Evolutionary conservation across 164 flowering plant species (phyloP).

Genomic region (Magnolia sinica): DNA sequence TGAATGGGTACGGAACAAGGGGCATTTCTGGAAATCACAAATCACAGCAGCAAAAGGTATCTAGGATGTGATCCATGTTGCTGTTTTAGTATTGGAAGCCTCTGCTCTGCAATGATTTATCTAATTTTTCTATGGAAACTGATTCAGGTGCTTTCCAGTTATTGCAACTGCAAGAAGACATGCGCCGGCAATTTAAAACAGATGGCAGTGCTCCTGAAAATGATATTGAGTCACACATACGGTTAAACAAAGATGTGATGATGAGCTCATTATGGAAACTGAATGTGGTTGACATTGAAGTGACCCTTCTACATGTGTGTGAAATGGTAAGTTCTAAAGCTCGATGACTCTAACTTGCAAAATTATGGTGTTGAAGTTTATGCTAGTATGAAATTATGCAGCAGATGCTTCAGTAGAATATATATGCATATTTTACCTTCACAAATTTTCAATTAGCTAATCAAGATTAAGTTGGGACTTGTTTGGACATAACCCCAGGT

Average conservation of each 20-base stretch:
- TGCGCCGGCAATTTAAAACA: conserved; percentile 45
- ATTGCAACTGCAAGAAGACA: conserved; percentile 82
- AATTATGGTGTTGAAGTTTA: neutral
- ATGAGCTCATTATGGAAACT: conserved; percentile 87
- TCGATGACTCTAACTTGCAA: neutral
- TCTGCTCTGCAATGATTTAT: neutral
- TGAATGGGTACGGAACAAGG: conserved; percentile 91
- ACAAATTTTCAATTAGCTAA: too few species aligned
- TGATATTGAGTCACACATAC: conserved; percentile 63
- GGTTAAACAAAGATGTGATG: conserved; percentile 57
- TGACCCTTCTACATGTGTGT: conserved; percentile 82
- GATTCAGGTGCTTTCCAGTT: conserved; percentile 82
- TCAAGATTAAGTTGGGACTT: too few species aligned
- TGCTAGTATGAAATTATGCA: neutral
- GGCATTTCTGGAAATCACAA: conserved; percentile 89
- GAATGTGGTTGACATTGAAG: conserved; percentile 91
- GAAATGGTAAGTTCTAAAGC: conserved; percentile 60
- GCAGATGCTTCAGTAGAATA: neutral
- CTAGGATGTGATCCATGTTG: neutral
- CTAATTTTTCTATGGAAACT: conserved; percentile 7
- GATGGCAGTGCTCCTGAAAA: conserved; percentile 52
- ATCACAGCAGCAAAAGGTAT: conserved; percentile 91
- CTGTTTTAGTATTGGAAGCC: neutral
- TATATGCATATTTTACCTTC: too few species aligned
- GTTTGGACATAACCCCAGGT: too few species aligned